phyloP scores from a whole-genome alignment of 2,329 filamentous ascomycete species.

The Colletotrichum godetiae region DNA sequence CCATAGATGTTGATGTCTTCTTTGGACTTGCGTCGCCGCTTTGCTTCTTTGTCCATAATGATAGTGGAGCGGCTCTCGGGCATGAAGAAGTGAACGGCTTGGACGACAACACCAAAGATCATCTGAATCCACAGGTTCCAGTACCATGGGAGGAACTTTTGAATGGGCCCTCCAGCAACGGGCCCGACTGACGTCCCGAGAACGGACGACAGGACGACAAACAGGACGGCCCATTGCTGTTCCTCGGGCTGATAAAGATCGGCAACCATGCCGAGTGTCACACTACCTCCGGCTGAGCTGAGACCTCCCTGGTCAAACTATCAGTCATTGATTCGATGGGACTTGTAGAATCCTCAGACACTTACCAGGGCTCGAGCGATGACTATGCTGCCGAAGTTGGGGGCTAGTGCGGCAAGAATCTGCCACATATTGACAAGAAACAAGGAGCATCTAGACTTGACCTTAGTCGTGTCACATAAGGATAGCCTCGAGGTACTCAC shows the following conservation, averaged over 20 bases:
- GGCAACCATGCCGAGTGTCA: slow-evolving; percentile 73
- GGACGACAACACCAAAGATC: slow-evolving; percentile 64
- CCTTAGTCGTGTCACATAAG: background rate
- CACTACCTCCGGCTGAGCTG: slow-evolving; percentile 72
- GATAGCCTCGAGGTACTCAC: slow-evolving; percentile 41
- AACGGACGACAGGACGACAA: slow-evolving; percentile 68
- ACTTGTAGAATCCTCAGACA: too few species aligned
- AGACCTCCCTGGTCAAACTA: slow-evolving; percentile 59
- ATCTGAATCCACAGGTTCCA: slow-evolving; percentile 75
- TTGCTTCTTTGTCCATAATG: slow-evolving; percentile 68
- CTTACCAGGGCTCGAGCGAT: slow-evolving; percentile 49
- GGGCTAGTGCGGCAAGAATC: slow-evolving; percentile 55
- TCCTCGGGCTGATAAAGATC: slow-evolving; percentile 69
- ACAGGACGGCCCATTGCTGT: slow-evolving; percentile 70
- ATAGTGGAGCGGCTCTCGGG: slow-evolving; percentile 70
- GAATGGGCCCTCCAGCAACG: slow-evolving; percentile 64
- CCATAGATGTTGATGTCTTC: slow-evolving; percentile 56
- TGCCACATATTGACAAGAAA: slow-evolving; percentile 67
- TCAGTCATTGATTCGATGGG: background rate
- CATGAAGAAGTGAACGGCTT: slow-evolving; percentile 61
- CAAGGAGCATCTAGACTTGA: slow-evolving; percentile 40
- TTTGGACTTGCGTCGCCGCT: slow-evolving; percentile 60
- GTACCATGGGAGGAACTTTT: slow-evolving; percentile 59
- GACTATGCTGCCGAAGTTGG: slow-evolving; percentile 54
- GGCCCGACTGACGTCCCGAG: slow-evolving; percentile 65